Evolutionary conservation across 2,329 filamentous ascomycete genomes (phyloP), one percentile per base, ranked within the genome.

Genomic region (Diplocarpon rosae): DNA sequence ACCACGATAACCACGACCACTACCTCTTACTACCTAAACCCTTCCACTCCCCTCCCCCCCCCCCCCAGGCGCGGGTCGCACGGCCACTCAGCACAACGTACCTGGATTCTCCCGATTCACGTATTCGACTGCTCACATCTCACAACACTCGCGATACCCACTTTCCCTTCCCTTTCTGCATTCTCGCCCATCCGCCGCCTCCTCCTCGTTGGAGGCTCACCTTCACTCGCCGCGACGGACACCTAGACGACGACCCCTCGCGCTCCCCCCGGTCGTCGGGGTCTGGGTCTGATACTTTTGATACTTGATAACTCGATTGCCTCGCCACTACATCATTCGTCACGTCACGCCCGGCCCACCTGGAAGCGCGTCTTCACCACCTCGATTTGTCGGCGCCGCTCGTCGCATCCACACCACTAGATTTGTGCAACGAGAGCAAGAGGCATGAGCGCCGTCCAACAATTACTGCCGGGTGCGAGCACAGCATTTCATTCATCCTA

Each of bases 381-480:
- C 36, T 39, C 37, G 42, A 40, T 24, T 15, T 9, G 16, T n/a
- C 29, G 28, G 17, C 35, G 42, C 29, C 42, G 43, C 39, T 28
- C 42, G 47, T 46, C 43, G 44, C 48, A 39, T 42, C 38, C 39
- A 38, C 39, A 39, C 29, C 32, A 15, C 30, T 30, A n/a, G n/a
- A n/a, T 46, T 47, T 46, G 54, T 55, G 44, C 38, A 34, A 51
- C 52, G n/a, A n/a, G n/a, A n/a, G n/a, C n/a, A n/a, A 51, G 47
- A 53, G 54, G 53, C 51, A 56, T 56, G 56, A 56, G 50, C 52
- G 43, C 44, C 39, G 45, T 45, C 29, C 56, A 52, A 37, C 46
- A 39, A n/a, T n/a, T n/a, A 14, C 46, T 39, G 27, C 43, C 53
- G 32, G 46, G 50, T 44, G 50, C 49, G 47, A 52, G 42, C 47